Evolutionary conservation across 305 asterid genomes (phyloP), one percentile per base, ranked within the genome.

Genomic region (Fraxinus velutina): DNA sequence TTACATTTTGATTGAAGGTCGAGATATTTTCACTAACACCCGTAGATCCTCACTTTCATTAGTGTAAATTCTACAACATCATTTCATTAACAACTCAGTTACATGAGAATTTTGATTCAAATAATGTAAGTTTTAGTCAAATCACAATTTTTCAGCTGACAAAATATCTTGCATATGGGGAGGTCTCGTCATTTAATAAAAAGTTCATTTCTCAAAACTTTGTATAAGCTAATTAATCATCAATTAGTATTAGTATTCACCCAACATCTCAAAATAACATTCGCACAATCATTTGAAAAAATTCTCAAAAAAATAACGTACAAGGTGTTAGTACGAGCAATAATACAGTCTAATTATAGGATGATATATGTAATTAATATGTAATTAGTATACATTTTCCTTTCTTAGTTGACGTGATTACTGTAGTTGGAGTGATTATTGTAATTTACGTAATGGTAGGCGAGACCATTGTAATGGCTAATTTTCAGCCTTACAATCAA

Each of bases 1-100:
- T 93, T 86, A 95, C 99, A 89, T 94, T 91, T 95, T 95, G 76
- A 85, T 85, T 1, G 99, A 98, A 0, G 99, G 98, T 37, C 97
- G 93, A 79, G 99, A 93, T 84, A 95, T 89, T 44, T 90, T 79
- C 82, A 90, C 97, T 81, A 92, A 87, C 79, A 89, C 79, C 82
- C 93, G 97, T 86, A 95, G 82, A 90, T 93, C 97, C 73, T 93
- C 96, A 2, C 85, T 73, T 37, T 85, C 86, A 39, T 91, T 85
- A 0, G 97, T 93, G 32, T 39, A 9, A 9, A 39, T 8, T 2
- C 50, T 34, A 6, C 50, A 39, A 6, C 50, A 39, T 39, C 4
- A 9, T 39, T 39, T 39, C 15, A 39, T 2, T 13, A 39, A 39
- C 50, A 39, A 39, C 50, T 39, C 13, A 2, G 3, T 39, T 39